Base-by-base conservation (phyloP, 2,329 filamentous ascomycete species). In the Hypocrella siamensis region DNA sequence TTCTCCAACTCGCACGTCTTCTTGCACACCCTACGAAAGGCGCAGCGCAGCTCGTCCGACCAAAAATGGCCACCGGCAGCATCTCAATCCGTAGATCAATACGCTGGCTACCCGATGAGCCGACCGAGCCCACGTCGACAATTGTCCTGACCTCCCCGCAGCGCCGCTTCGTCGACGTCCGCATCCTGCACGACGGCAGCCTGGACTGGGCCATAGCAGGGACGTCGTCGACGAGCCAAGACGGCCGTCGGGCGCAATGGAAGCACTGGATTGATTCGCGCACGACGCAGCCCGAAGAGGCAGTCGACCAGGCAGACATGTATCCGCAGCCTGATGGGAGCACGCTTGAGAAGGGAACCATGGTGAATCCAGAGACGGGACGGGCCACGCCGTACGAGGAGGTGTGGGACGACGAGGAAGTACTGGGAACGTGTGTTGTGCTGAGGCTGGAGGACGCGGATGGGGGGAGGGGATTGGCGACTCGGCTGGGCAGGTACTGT, bases 141-240 rank as follows among this genome's bases (percentile, higher is more conserved):
- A 46, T 78, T 4, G 76, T 80, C 10, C 54, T 80, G 28, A 79
- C 75, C 0, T 70, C 70, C 3, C 65, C 69, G 2, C 46, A 48
- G 17, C 56, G 56, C 19, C 62, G 57, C 24, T 80, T 76, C 45
- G 65, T 79, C 24, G 76, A 80, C 43, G 46, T 79, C 16, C 67
- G 76, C 26, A 56, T 76, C 31, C 46, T 28, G 27, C 14, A 5
- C 11, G 6, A 9, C 2, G 18, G 17, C 8, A 44, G 56, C 1
- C 56, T 80, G 3, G 73, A 79, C 41, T 80, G 76, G 76, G 75
- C 66, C 4, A 75, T 79, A 40, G 70, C 67, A 0, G 75, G 75
- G 2, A 60, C 51, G 1, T 68, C 69, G 0, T 56, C 54, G 0
- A 61, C 57, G 1, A 38, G 42, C 26, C 36, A 42, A 19, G 21